Evolutionary conservation across 2,329 filamentous ascomycete genomes (phyloP).

Genomic region (Nothophoma quercina): DNA sequence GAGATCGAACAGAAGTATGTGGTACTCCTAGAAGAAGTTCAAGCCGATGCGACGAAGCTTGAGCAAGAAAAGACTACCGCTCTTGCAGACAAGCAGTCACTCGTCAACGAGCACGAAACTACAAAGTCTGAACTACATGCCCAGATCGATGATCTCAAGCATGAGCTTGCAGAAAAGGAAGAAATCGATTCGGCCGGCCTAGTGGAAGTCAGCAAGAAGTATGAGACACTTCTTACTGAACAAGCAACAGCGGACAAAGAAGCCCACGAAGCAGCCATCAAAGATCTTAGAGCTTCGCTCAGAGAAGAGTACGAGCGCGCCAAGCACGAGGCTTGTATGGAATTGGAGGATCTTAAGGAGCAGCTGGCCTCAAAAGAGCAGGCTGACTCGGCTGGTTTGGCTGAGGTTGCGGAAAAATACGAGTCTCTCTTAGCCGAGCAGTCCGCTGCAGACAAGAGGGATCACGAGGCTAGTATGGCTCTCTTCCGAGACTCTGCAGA

Average conservation of each 20-base stretch:
- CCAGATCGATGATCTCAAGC: conserved; percentile 30
- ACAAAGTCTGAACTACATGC: conserved; percentile 33
- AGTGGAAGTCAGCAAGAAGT: conserved; percentile 34
- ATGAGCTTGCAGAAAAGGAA: conserved; percentile 28
- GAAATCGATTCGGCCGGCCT: conserved; percentile 25
- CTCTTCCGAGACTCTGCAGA: conserved; percentile 25
- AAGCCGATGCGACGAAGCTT: conserved; percentile 32
- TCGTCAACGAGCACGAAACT: conserved; percentile 33
- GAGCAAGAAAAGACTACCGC: conserved; percentile 39
- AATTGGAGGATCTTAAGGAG: conserved; percentile 33
- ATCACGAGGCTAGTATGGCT: conserved; percentile 30
- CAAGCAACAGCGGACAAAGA: conserved; percentile 29
- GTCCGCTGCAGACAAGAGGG: conserved; percentile 27
- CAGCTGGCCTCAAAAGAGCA: conserved; percentile 29
- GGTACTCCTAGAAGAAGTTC: conserved; percentile 39
- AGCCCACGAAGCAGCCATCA: conserved; percentile 29
- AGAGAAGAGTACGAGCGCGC: conserved; percentile 29
- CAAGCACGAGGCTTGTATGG: conserved; percentile 24
- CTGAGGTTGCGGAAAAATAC: conserved; percentile 37
- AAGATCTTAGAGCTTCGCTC: conserved; percentile 28
- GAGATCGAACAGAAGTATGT: conserved; percentile 44
- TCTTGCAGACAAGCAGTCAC: conserved; percentile 32
- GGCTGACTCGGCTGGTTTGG: conserved; percentile 23
- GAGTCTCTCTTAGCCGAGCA: conserved; percentile 38
- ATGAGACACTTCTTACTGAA: conserved; percentile 37